Conservation (phyloP, 306 rosid species). For the Herpetospermum pedunculosum region DNA sequence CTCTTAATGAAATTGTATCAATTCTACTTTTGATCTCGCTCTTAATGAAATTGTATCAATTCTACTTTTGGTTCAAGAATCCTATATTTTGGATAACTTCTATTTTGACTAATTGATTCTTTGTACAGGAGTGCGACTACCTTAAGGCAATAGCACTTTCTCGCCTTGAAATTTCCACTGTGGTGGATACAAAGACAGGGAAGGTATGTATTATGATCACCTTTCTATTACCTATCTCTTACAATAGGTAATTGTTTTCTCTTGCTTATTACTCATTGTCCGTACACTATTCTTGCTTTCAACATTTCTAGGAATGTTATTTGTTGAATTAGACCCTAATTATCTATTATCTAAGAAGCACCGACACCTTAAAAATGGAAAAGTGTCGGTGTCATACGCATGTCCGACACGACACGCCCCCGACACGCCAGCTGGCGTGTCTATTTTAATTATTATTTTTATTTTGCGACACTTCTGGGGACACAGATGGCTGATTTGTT, state of each 20-base stretch:
- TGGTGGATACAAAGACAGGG: conserved; percentile 86
- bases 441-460: too few species aligned
- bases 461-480: too few species aligned
- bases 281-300: neutral
- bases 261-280: neutral
- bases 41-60: neutral
- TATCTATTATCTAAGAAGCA: too few species aligned
- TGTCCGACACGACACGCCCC: too few species aligned
- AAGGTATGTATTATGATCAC: conserved; percentile 34
- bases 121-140: conserved; percentile 80
- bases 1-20: neutral
- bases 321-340: neutral
- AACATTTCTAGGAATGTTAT: neutral
- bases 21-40: neutral
- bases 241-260: conserved; percentile 5
- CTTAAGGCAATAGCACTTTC: conserved; percentile 73
- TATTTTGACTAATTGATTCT: conserved; percentile 6
- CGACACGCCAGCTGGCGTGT: too few species aligned
- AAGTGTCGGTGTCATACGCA: too few species aligned
- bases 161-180: conserved; percentile 80
- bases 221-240: neutral
- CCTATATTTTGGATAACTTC: conserved; percentile 9
- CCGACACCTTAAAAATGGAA: too few species aligned
- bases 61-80: neutral
- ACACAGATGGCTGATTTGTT: too few species aligned